Evolutionary conservation across 148 eudicot genomes (phyloP).

Genomic region (Vaccinium macrocarpon): DNA sequence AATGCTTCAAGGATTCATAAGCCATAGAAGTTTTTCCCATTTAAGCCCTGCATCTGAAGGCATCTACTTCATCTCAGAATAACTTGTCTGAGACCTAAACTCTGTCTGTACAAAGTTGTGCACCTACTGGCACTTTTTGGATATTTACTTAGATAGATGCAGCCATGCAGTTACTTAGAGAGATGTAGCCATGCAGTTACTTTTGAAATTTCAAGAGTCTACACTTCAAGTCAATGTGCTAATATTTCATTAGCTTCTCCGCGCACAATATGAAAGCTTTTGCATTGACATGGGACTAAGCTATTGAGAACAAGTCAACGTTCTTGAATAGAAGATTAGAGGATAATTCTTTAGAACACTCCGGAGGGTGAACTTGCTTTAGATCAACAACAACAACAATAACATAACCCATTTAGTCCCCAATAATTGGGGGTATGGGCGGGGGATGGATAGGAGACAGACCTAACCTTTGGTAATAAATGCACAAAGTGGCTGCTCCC

Average conservation of each 20-base stretch:
- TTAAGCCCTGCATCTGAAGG: not conserved
- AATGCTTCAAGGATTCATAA: not conserved
- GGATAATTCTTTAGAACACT: not conserved
- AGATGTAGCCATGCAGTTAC: not conserved
- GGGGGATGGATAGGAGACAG: too few relatives aligned
- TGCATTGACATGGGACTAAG: not conserved
- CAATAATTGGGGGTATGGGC: too few relatives aligned
- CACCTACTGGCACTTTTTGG: not conserved
- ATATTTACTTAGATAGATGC: not conserved
- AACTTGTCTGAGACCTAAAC: not conserved
- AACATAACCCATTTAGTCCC: too few relatives aligned
- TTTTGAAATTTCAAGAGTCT: not conserved
- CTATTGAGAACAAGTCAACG: not conserved
- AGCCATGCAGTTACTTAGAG: not conserved
- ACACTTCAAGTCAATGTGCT: not conserved
- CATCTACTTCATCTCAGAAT: not conserved
- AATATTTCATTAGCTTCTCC: not conserved
- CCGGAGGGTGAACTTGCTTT: not conserved
- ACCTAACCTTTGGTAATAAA: too few relatives aligned
- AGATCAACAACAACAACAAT: too few relatives aligned
- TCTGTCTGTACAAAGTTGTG: not conserved
- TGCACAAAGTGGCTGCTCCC: too few relatives aligned
- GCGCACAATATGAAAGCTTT: not conserved
- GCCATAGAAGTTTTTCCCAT: not conserved
- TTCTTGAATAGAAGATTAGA: not conserved